Conservation (phyloP, 2,329 filamentous ascomycete species). For the Apiospora koreana region DNA sequence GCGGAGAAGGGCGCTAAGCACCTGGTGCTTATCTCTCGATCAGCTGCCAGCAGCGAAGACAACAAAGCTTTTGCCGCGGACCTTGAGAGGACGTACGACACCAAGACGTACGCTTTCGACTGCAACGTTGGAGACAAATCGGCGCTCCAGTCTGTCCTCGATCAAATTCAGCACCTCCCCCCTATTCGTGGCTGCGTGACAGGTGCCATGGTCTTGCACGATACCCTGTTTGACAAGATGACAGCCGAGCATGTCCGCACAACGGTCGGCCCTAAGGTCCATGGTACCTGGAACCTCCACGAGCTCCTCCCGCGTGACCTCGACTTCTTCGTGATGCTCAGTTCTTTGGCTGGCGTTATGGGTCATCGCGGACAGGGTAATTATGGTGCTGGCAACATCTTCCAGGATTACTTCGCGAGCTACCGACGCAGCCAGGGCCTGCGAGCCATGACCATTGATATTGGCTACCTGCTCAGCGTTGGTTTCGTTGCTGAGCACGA, state of each 20-base stretch:
- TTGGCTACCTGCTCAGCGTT: constrained; percentile 29
- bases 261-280: constrained; percentile 52
- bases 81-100: constrained; percentile 13
- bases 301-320: constrained; percentile 36
- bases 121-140: not conserved
- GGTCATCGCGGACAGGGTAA: constrained; percentile 29
- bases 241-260: constrained; percentile 45
- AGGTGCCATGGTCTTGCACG: constrained; percentile 34
- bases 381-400: constrained; percentile 37
- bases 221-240: constrained; percentile 56
- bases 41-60: constrained; percentile 21
- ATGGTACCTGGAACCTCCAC: constrained; percentile 56
- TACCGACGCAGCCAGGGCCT: constrained; percentile 29
- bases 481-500: constrained; percentile 14
- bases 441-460: constrained; percentile 33
- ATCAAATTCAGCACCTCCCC: constrained; percentile 20
- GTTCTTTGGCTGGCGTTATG: constrained; percentile 24
- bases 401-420: constrained; percentile 31
- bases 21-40: constrained; percentile 48
- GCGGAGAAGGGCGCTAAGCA: constrained; percentile 47
- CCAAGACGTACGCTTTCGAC: constrained; percentile 11
- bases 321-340: constrained; percentile 28
- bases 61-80: constrained; percentile 26
- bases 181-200: constrained; percentile 33
- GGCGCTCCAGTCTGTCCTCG: constrained; percentile 1